Base-by-base conservation (phyloP, 805 yeast genomes). In the Pichia nakasei region DNA sequence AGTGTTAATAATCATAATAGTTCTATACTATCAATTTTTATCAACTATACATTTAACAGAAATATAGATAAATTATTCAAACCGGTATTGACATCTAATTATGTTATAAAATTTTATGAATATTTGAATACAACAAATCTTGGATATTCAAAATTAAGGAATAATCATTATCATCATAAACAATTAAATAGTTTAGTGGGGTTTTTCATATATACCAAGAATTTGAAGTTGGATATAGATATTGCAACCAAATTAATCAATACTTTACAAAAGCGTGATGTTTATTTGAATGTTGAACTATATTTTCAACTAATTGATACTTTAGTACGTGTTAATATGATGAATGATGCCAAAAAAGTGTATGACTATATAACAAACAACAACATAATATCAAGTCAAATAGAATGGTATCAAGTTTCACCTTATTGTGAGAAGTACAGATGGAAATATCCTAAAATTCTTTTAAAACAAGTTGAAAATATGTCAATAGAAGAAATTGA, bases 271-370 rank as follows among this genome's bases (percentile, higher is more conserved):
- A 19, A 35, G 22, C 7, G 13, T 4, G 32, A 42, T 12, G 31
- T 45, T 9, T 50, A 39, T 17, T 34, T 35, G 17, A 12, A 33
- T 48, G 35, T 35, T 22, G 39, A 22, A n/a, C 49, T 43, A 19
- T 54, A 50, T 43, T 38, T 52, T 27, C 35, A 49, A 22, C 34
- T 55, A 8, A 44, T 56, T 11, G 42, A 45, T 36, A 46, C 47
- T 9, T 37, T 56, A 22, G 43, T 50, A 21, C 50, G 43, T 36
- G 27, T 56, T 3, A 52, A 54, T 18, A 55, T 50, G 24, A 18
- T 43, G 13, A 48, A 52, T 2, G 41, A 38, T 29, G 60, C 61
- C 9, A 38, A 39, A 17, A 19, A 22, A 3, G 45, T 48, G 38
- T 57, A 36, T 18, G 22, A 24, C 24, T 44, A 38, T 31, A 19